Evolutionary conservation across 768 basidiomycete species (phyloP), one percentile per base, ranked within the genome.

Genomic region (Boletus patriciae): DNA sequence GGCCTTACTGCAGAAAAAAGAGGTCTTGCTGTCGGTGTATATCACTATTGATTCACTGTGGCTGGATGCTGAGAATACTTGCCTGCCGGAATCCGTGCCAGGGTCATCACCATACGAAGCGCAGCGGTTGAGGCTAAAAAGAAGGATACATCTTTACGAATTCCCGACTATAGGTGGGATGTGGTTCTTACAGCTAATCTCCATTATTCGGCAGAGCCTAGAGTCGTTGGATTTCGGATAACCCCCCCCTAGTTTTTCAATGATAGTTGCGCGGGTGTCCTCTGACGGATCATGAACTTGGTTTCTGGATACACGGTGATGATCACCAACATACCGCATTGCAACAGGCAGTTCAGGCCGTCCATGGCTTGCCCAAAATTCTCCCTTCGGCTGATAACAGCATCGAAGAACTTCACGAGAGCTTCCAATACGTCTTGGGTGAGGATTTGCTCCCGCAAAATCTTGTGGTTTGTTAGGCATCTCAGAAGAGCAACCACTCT

Each of bases 291-390:
- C 3, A 31, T 54, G 1, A 62, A n/a, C 2, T 21, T 4, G n/a
- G 11, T 31, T 31, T 11, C 31, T 10, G 11, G 31, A 44, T 40
- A 15, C 34, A 31, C 0, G n/a, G n/a, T n/a, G 40, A 29, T 11
- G 5, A 40, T 11, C 29, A 38, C 3, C 6, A 42, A 58, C 66
- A 36, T 4, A 67, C 66, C 52, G 16, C 63, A 66, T 21, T 55
- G 49, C 58, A 63, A 21, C 23, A 68, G 29, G 21, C 58, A 59
- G 10, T 18, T 54, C 46, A 68, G 37, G 16, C 64, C 57, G 5
- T 69, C 62, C 66, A 68, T 68, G 15, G 52, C 64, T 29, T 58
- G 64, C 25, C 48, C 46, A 25, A 68, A 63, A 34, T 25, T 25
- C 4, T 25, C 25, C 25, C 25, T 25, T 25, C 25, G 25, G 25